These are phyloP conservation scores for Flaveria bidentis DNA, from an alignment of 129 eudicot genomes.

Conservation along the genomic window DNA sequence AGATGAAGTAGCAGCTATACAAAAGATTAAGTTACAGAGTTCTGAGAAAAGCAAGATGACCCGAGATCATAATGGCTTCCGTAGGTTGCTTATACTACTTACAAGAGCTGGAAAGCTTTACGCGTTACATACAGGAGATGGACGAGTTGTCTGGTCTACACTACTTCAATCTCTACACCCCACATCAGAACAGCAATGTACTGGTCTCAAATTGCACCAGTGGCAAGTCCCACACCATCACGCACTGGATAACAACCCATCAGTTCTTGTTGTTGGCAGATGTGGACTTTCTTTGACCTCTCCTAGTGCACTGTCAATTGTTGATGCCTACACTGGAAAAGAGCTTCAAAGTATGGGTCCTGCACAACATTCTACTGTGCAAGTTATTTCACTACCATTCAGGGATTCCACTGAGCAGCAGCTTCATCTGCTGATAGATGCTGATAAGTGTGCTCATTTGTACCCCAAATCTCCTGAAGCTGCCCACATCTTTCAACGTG, in stretches of 20 bases:
- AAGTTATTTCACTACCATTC: slow-evolving; percentile 76
- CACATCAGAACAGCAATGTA: slow-evolving; percentile 53
- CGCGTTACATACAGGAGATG: slow-evolving; percentile 96
- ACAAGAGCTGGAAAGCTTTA: slow-evolving; percentile 86
- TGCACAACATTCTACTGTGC: slow-evolving; percentile 71
- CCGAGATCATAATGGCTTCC: slow-evolving; percentile 94
- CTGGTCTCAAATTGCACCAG: slow-evolving; percentile 63
- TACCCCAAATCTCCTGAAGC: slow-evolving; percentile 88
- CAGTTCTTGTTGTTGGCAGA: slow-evolving; percentile 82
- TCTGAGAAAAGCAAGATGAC: slow-evolving; percentile 92
- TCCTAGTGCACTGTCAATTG: slow-evolving; percentile 65
- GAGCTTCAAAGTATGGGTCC: slow-evolving; percentile 48
- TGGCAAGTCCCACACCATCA: slow-evolving; percentile 99
- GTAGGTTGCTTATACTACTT: slow-evolving; percentile 80
- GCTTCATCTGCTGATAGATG: slow-evolving; percentile 75
- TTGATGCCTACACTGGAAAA: slow-evolving; percentile 80
- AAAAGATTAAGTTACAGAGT: slow-evolving; percentile 67
- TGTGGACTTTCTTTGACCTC: slow-evolving; percentile 63
- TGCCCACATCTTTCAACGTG: slow-evolving; percentile 59
- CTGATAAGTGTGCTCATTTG: slow-evolving; percentile 59
- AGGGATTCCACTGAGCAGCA: slow-evolving; percentile 81
- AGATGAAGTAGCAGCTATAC: slow-evolving; percentile 83
- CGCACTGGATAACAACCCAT: slow-evolving; percentile 87
- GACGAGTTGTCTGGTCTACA: slow-evolving; percentile 90
- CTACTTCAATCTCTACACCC: slow-evolving; percentile 62